These are phyloP conservation scores for Suillus subalutaceus DNA, from an alignment of 768 basidiomycete species.

Conservation along the genomic window DNA sequence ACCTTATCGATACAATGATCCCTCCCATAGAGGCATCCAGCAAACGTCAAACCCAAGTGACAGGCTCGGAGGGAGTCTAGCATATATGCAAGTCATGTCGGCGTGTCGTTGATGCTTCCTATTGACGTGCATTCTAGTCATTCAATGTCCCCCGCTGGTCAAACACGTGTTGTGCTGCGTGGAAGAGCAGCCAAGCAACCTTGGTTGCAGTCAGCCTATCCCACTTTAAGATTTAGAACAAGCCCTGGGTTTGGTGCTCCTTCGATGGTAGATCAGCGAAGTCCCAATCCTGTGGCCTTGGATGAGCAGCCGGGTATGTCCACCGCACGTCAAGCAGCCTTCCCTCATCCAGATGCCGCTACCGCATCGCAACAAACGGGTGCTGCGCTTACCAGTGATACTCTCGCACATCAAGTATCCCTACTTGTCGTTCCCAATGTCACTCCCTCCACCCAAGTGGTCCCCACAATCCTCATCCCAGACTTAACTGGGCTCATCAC, in stretches of 20 bases:
- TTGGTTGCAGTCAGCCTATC: background rate
- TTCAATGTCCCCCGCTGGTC: constrained; percentile 19
- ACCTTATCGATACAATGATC: too few relatives aligned
- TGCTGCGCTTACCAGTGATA: too few relatives aligned
- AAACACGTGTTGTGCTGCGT: constrained; percentile 23
- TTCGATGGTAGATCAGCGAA: constrained; percentile 15
- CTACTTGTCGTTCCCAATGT: background rate
- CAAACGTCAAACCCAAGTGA: background rate
- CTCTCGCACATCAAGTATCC: background rate
- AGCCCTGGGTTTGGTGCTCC: constrained; percentile 16
- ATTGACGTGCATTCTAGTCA: constrained; percentile 23
- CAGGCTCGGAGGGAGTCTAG: constrained; percentile 23
- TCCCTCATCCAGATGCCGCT: too few relatives aligned
- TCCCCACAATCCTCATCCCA: background rate
- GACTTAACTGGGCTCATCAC: background rate
- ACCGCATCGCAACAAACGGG: too few relatives aligned
- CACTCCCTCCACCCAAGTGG: background rate
- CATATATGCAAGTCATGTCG: constrained; percentile 36
- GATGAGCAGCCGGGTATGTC: constrained; percentile 19
- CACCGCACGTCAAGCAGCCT: background rate
- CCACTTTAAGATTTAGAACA: constrained; percentile 19
- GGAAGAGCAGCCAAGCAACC: constrained; percentile 13
- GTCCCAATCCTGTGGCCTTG: background rate
- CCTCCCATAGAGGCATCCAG: constrained; percentile 12
- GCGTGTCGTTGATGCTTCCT: background rate